Percentiles rank a stretch among this genome's conserved stretches.
Conservation (phyloP, 371 early-diverging fungal species). For the Mortierella sp. region DNA sequence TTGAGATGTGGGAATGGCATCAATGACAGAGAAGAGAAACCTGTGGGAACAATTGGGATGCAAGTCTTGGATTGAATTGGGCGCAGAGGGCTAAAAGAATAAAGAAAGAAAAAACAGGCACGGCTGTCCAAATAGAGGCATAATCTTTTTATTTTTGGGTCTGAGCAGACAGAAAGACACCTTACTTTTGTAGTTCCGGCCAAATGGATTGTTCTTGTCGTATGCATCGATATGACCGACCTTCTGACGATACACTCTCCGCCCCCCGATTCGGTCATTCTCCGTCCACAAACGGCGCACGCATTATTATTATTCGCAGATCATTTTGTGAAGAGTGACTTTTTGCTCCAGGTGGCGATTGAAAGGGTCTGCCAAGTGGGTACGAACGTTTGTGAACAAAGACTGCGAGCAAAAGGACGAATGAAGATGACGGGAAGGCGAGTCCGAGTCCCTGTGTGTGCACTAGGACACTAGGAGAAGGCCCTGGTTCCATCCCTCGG, state of each 20-base stretch:
- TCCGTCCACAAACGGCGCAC: not conserved
- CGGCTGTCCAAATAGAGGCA: conserved; percentile 8
- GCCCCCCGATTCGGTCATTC: not conserved
- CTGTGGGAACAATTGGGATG: not conserved
- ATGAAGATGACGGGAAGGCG: no score
- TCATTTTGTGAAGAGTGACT: no score
- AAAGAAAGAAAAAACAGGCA: not conserved
- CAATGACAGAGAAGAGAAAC: not conserved
- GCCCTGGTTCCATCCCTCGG: not conserved
- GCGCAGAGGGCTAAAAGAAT: not conserved
- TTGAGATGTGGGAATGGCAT: not conserved
- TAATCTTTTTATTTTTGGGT: not conserved
- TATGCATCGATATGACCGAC: not conserved
- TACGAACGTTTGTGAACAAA: no score
- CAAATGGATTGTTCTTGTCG: not conserved
- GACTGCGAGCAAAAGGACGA: no score
- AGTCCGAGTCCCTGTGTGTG: no score
- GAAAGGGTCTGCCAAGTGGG: no score
- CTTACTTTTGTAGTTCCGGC: conserved; percentile 1
- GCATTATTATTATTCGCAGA: not conserved
- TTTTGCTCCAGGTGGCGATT: not conserved
- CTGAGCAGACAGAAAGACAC: not conserved
- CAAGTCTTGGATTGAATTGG: not conserved
- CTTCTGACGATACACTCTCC: no score
- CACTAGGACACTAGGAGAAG: no score